Evolutionary conservation across 768 basidiomycete species (phyloP).

Genomic region (Termitomyces eurrhizus): DNA sequence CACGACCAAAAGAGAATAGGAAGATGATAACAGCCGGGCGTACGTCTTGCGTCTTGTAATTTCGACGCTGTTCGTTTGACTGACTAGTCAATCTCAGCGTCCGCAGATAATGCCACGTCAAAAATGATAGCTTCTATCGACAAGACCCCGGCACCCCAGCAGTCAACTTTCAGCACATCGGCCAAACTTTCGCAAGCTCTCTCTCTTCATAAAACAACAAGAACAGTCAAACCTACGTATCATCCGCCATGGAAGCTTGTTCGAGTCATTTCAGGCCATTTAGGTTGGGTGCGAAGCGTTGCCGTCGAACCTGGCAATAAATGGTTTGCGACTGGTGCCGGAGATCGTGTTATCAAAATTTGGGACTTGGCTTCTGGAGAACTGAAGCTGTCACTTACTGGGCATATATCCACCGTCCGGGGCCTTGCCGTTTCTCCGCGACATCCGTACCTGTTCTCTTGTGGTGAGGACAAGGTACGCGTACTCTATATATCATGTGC

Average conservation of each 20-base stretch:
- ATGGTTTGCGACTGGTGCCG: constrained; percentile 98
- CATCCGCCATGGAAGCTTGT: constrained; percentile 96
- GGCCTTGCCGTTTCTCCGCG: constrained; percentile 89
- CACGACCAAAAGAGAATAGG: constrained; percentile 57
- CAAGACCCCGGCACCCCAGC: constrained; percentile 61
- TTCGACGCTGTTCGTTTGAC: neutral
- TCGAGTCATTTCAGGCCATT: constrained; percentile 95
- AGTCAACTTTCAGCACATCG: constrained; percentile 66
- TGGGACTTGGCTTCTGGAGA: constrained; percentile 99
- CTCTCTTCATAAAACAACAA: constrained; percentile 87
- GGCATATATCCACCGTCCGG: constrained; percentile 95
- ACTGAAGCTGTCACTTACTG: constrained; percentile 92
- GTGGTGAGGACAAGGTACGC: constrained; percentile 92
- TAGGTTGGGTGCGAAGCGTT: constrained; percentile 96
- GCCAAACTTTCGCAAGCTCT: constrained; percentile 83
- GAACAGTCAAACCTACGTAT: constrained; percentile 92
- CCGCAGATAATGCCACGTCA: constrained; percentile 48
- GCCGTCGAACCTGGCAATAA: constrained; percentile 98
- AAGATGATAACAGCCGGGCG: constrained; percentile 75
- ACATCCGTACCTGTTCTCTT: constrained; percentile 97
- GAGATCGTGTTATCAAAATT: constrained; percentile 97
- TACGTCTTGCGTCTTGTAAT: constrained; percentile 29
- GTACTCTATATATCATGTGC: neutral
- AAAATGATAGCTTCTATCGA: constrained; percentile 73
- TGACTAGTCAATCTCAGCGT: constrained; percentile 21